Evolutionary conservation across 2,329 filamentous ascomycete species (phyloP).

Genomic region (Talaromyces sp.): DNA sequence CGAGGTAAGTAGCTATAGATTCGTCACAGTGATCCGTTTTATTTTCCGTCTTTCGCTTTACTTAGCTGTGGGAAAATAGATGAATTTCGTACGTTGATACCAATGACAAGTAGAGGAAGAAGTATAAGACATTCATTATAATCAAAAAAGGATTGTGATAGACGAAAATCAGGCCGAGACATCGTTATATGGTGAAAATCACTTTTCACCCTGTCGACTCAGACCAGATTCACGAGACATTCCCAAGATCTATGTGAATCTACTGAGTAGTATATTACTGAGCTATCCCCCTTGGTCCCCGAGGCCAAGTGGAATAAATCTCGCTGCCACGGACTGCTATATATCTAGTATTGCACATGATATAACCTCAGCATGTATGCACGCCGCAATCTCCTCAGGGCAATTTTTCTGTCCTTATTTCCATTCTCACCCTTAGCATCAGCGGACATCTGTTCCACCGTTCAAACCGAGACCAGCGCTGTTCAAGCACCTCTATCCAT

Average conservation of each 20-base stretch:
- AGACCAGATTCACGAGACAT: neutral
- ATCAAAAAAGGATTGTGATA: neutral
- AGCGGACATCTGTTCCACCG: slow-evolving; percentile 39
- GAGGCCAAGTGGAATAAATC: too few relatives aligned
- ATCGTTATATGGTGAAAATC: too few relatives aligned
- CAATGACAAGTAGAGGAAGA: too few relatives aligned
- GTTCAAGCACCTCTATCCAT: slow-evolving; percentile 32
- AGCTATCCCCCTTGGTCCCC: neutral
- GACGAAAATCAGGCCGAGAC: too few relatives aligned
- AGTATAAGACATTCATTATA: neutral
- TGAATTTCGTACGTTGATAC: too few relatives aligned
- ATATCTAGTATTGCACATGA: neutral
- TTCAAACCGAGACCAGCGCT: slow-evolving; percentile 27
- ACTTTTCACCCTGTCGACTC: too few relatives aligned
- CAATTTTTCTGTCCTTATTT: neutral
- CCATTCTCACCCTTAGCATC: slow-evolving; percentile 22
- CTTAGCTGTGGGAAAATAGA: neutral
- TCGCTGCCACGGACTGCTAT: neutral
- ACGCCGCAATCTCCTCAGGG: neutral
- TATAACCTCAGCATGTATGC: neutral
- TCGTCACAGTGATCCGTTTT: neutral
- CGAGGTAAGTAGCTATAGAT: neutral
- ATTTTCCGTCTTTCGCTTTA: neutral
- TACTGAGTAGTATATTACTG: too few relatives aligned
- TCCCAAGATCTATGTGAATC: neutral